Base-by-base conservation (phyloP, 306 rosid genomes). In the Fagus crenata region DNA sequence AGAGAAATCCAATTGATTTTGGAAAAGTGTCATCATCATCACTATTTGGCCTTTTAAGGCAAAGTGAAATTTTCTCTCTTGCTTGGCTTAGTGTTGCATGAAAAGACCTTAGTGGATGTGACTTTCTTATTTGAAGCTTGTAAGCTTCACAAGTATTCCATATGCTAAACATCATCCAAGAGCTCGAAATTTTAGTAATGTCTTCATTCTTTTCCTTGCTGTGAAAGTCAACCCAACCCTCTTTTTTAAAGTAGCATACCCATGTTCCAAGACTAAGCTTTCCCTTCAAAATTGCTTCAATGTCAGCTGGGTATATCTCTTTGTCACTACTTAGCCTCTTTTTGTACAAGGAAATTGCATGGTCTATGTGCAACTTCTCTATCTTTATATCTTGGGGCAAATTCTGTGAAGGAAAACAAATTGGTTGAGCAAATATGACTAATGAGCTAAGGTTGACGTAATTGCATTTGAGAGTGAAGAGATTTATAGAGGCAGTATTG, bases 81-180 rank as follows among this genome's bases (percentile, higher is more conserved):
- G 92, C 93, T 18, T 80, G 90, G 67, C 43, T 84, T 17, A 86
- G 72, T 39, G 88, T 77, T 51, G 78, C 76, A 61, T 81, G 82
- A 76, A 89, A 78, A 75, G 84, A 83, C 73, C 77, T 82, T 12
- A 89, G 84, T 49, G 89, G 86, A 37, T 83, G 87, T 31, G 88
- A 83, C 72, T 90, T 79, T 59, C 80, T 76, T 74, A 83, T 71
- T 33, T 82, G 96, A 81, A 91, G 84, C 80, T 89, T 89, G 55
- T 74, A 78, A 36, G 92, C 80, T 59, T 86, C 89, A 80, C 89
- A 85, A 14, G 86, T 85, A 31, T 87, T 89, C 96, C 93, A 91
- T 76, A 91, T 72, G 87, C 93, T 91, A 55, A 91, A 89, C 18
- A 89, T 82, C 35, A 89, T 72, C 96, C 93, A 91, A 55, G 96